Conservation (phyloP, 2,329 filamentous ascomycete genomes). For the Fusarium oxysporum region DNA sequence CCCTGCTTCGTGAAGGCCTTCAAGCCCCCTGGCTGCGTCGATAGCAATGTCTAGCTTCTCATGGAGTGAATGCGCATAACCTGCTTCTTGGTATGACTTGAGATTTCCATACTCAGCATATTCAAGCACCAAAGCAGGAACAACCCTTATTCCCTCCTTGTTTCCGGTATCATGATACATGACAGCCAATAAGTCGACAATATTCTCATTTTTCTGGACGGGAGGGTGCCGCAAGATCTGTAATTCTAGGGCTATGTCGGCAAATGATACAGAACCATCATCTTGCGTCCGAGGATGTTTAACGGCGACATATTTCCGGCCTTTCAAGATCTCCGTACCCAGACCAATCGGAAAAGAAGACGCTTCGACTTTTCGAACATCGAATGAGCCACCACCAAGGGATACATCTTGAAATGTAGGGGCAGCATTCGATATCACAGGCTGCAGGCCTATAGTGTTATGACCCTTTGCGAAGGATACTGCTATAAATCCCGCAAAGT, state of each 20-base stretch:
- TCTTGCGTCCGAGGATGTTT: constrained; percentile 3
- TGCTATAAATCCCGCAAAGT: constrained; percentile 14
- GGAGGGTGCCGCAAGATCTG: constrained; percentile 2
- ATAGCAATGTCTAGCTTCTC: neutral
- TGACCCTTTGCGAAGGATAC: neutral
- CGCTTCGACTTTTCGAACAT: constrained; percentile 5
- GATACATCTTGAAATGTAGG: neutral
- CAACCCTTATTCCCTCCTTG: neutral
- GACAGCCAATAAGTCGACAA: neutral
- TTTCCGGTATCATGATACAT: constrained; percentile 7
- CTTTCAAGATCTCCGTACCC: neutral
- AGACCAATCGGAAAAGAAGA: constrained; percentile 2
- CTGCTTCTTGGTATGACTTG: constrained; percentile 8
- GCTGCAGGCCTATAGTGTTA: neutral
- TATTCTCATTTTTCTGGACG: constrained; percentile 1
- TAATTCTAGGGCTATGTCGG: neutral
- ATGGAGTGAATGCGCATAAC: neutral
- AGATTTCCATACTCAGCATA: constrained; percentile 2
- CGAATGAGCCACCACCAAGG: constrained; percentile 2
- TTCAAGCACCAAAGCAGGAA: neutral
- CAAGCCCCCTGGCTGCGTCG: neutral
- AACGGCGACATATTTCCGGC: neutral
- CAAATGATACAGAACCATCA: neutral
- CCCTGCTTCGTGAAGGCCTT: neutral
- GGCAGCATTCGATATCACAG: neutral